Base-by-base conservation (phyloP, 441 rosid species). In the Pelargonium fulgidum region DNA sequence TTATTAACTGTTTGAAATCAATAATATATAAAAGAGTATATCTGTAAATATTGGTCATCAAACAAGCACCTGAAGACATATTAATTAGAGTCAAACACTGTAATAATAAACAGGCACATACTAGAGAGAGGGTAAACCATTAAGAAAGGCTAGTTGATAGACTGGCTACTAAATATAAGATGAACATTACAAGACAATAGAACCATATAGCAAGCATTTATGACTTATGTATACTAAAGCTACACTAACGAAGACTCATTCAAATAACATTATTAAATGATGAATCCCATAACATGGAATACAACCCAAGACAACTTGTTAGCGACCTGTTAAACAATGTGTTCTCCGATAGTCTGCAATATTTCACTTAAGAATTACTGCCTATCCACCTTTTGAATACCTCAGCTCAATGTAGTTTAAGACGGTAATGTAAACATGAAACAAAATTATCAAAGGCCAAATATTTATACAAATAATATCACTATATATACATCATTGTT, bases 401-500 rank as follows among this genome's bases (percentile, higher is more conserved):
- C 63, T 58, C 63, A 58, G 20, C 22, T 20, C 24, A 58, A 20
- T 13, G 17, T 3, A n/a, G 16, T 20, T 58, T 8, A 20, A 22
- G 6, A 26, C 3, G 0, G 63, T 9, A 58, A 58, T 58, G 11
- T 22, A 58, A 5, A 29, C 7, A 11, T 13, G 13, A 12, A 14
- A 24, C 29, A 62, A 62, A 11, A 62, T 62, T 29, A 26, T 26
- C 65, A 62, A 26, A 61, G 42, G 16, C 9, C 16, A 20, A 62
- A 24, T 62, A 62, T 26, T 24, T 12, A 12, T 62, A 62, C 29
- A 24, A 26, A 62, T 62, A 24, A 26, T 26, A 62, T 26, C 41
- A 62, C 65, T 59, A 3, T 62, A 62, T 26, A 24, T 62, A 26
- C 65, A 26, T 24, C 41, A 33, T 62, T 62, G 29, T 62, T 11